Base-by-base conservation (phyloP, 441 rosid species). In the Macaranga tanarius region DNA sequence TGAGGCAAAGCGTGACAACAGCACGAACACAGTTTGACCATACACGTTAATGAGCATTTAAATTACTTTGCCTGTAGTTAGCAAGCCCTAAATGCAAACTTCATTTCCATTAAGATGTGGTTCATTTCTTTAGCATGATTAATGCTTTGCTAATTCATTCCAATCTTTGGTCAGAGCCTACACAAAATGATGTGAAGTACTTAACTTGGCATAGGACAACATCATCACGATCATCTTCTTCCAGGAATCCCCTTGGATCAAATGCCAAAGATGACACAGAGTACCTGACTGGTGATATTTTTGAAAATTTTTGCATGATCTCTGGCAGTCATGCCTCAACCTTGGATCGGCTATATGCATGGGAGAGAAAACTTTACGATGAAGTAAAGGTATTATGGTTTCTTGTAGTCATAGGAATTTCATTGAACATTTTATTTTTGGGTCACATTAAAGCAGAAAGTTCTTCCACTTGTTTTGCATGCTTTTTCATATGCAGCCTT, bases 361-460 rank as follows among this genome's bases (percentile, higher is more conserved):
- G 99, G 99, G 99, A 95, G 89, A 84, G 90, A 81, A 95, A 95
- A 81, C 98, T 95, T 82, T 89, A 90, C 62, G 98, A 95, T 73
- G 99, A 95, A 92, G 97, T 95, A 44, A 95, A 95, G 97, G 99
- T 95, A 86, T 70, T 60, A 7, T 67, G 20, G 47, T 57, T 73
- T 76, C 48, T 63, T 58, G 34, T 45, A 11, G 13, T 26, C 52
- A 4, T 4, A 22, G 56, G 11, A 10, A 2, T 23, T 7, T 2
- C 26, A 5, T 72, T 38, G 42, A 20, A 74, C 38, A 22, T 16
- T 4, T 8, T 20, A 10, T 44, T 26, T 58, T 19, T 17, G 5
- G 2, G n/a, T 25, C 55, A 69, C 40, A 16, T 51, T 52, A 74
- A 75, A 34, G 44, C 51, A 16, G 13, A 70, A 25, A 17, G 23